A percentile compares a stretch with the other conserved stretches of the same genome.
Conservation (phyloP, 2,329 filamentous ascomycete genomes). For the Trichophyton rubrum region DNA sequence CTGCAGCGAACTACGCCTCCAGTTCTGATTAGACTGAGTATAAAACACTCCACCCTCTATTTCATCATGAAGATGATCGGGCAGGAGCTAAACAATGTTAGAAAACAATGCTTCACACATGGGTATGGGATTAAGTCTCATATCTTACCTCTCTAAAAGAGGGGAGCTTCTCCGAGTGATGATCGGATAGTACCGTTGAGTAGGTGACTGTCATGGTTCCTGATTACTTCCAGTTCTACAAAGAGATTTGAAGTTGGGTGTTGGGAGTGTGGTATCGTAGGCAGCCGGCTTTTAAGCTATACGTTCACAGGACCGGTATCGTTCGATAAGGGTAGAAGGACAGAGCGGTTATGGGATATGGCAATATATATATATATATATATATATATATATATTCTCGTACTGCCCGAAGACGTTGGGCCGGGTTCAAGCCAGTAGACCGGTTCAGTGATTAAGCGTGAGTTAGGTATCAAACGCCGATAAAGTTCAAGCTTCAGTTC, state of each 20-base stretch:
- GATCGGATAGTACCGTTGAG: slow-evolving; percentile 6
- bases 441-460: neutral
- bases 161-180: slow-evolving; percentile 8
- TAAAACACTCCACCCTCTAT: slow-evolving; percentile 10
- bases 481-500: neutral
- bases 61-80: slow-evolving; percentile 12
- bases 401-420: neutral
- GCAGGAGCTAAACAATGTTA: slow-evolving; percentile 9
- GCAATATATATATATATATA: too few relatives aligned
- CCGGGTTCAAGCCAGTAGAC: neutral
- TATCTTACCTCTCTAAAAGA: slow-evolving; percentile 11
- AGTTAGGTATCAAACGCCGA: neutral
- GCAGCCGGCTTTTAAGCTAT: neutral
- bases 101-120: neutral
- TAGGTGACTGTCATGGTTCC: slow-evolving; percentile 10
- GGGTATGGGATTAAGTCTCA: neutral
- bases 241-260: neutral
- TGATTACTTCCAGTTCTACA: neutral
- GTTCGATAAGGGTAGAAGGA: neutral
- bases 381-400: neutral
- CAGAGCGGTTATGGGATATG: neutral
- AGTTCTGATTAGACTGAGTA: slow-evolving; percentile 6
- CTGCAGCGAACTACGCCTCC: neutral
- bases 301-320: neutral
- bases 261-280: neutral